Evolutionary conservation across 768 basidiomycete genomes (phyloP).

Genomic region (Suillus weaverae): DNA sequence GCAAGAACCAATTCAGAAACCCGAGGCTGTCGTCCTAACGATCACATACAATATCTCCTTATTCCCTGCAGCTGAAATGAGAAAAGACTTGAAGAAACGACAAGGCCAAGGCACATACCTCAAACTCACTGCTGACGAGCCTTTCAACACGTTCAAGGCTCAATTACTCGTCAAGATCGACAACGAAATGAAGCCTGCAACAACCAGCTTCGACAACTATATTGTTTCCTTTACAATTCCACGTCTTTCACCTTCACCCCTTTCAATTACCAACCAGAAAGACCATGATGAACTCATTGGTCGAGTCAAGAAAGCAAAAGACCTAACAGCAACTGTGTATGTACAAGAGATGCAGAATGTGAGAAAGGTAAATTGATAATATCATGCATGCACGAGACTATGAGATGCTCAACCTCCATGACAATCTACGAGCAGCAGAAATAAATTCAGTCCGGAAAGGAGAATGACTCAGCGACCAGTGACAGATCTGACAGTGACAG

Average conservation of each 20-base stretch:
- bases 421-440: no score
- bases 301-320: conserved; percentile 1
- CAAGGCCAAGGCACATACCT: neutral
- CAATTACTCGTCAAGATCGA: conserved; percentile 3
- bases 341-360: conserved; percentile 1
- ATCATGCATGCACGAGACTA: neutral
- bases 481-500: no score
- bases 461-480: no score
- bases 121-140: conserved; percentile 1
- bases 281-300: neutral
- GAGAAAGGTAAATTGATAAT: neutral
- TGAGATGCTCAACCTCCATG: no score
- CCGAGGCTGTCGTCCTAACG: neutral
- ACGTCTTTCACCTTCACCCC: neutral
- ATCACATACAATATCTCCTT: conserved; percentile 2
- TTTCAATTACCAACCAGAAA: neutral
- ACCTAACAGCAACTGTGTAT: neutral
- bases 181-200: neutral
- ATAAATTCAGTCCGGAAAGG: no score
- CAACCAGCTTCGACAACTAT: conserved; percentile 2
- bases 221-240: conserved; percentile 1
- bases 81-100: conserved; percentile 7
- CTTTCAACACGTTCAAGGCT: conserved; percentile 3
- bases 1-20: neutral
- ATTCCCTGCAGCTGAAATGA: conserved; percentile 2